phyloP scores from a whole-genome alignment of 176 grass and related monocot species.

The Thalia dealbata region DNA sequence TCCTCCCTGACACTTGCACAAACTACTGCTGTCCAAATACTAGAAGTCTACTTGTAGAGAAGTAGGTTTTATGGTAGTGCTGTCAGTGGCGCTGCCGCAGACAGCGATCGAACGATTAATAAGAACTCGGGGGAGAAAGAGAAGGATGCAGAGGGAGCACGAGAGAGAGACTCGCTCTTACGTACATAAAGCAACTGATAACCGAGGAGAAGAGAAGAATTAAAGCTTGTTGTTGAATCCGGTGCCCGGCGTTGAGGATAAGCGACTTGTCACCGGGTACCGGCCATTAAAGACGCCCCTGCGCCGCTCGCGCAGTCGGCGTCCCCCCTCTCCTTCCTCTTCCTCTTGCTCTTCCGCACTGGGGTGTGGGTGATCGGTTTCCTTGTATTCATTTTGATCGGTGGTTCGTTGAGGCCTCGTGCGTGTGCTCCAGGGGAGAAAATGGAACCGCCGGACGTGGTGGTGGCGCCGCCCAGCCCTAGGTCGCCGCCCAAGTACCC shows the following conservation, averaged over 20 bases:
- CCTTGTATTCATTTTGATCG: too few relatives aligned
- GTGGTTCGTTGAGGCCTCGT: background rate
- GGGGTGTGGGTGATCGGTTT: too few relatives aligned
- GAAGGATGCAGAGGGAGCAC: background rate
- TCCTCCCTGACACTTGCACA: background rate
- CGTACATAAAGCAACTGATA: too few relatives aligned
- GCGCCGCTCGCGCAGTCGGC: background rate
- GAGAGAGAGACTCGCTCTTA: too few relatives aligned
- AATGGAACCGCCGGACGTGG: constrained; percentile 6
- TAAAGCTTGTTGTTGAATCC: too few relatives aligned
- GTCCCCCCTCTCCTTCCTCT: background rate
- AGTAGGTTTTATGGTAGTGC: background rate
- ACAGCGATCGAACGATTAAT: constrained; percentile 12
- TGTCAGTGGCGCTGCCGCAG: constrained; percentile 34
- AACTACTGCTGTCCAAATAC: constrained; percentile 21
- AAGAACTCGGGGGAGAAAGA: background rate
- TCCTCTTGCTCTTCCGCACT: background rate
- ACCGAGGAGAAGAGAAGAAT: too few relatives aligned
- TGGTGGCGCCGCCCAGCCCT: constrained; percentile 43
- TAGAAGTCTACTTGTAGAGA: background rate
- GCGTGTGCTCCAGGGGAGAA: background rate
- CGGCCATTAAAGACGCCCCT: constrained; percentile 7
- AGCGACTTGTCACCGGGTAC: constrained; percentile 20
- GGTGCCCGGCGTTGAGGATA: background rate
- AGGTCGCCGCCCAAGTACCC: constrained; percentile 82